phyloP scores from a whole-genome alignment of 1,284 basidiomycete genomes.

The Rhizoctonia solani region DNA sequence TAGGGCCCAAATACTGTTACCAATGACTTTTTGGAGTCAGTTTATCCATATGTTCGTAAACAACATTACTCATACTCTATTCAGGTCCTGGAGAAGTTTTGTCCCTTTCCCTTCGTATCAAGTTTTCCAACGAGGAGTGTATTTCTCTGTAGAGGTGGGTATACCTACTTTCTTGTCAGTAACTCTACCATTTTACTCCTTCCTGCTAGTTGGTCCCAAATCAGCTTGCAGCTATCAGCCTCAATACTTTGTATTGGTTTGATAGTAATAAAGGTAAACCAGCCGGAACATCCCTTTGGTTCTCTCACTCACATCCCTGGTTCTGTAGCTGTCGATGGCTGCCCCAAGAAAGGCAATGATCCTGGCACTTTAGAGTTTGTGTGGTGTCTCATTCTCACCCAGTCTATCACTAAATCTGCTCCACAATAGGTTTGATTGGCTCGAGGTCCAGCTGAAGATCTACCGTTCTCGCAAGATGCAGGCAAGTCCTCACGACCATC shows the following conservation, averaged over 20 bases:
- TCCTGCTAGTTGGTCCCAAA: constrained; percentile 47
- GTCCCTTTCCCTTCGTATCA: constrained; percentile 82
- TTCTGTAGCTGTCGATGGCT: constrained; percentile 70
- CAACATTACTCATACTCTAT: not conserved
- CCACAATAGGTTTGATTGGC: constrained; percentile 70
- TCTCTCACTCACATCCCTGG: not conserved
- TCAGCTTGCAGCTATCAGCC: constrained; percentile 75
- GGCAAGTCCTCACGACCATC: no score
- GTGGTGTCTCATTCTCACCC: not conserved
- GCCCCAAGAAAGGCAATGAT: constrained; percentile 62
- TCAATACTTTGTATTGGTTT: constrained; percentile 94
- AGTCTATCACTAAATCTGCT: constrained; percentile 3
- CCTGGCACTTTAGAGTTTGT: constrained; percentile 78
- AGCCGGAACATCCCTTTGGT: constrained; percentile 29
- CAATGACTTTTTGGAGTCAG: constrained; percentile 65
- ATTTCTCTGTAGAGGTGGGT: constrained; percentile 83
- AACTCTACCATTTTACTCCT: constrained; percentile 51
- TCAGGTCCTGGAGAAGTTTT: constrained; percentile 80
- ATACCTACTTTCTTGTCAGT: constrained; percentile 68
- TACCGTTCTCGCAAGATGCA: constrained; percentile 80
- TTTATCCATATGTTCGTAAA: constrained; percentile 45
- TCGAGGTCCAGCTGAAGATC: constrained; percentile 80
- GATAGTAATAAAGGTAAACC: constrained; percentile 81
- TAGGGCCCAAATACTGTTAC: constrained; percentile 81
- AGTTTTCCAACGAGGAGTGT: constrained; percentile 83